These are phyloP conservation scores for Boehmeria nivea DNA, from an alignment of 306 rosid genomes.

Conservation along the genomic window DNA sequence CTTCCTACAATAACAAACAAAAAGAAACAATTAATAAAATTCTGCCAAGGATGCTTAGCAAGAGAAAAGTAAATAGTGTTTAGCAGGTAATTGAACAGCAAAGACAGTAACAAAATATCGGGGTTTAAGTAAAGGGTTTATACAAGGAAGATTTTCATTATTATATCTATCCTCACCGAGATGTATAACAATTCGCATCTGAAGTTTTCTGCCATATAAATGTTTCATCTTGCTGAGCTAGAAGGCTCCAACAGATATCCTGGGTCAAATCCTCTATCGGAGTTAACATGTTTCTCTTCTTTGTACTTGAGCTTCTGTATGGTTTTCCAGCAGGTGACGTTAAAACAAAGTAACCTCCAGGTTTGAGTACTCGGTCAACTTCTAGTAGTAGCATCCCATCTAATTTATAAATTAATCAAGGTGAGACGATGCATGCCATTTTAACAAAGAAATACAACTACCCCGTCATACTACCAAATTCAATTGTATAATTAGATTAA, in stretches of 20 bases:
- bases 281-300: slow-evolving; percentile 43
- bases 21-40: slow-evolving; percentile 8
- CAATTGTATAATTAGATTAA: not conserved
- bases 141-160: not conserved
- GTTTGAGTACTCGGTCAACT: slow-evolving; percentile 93
- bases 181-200: slow-evolving; percentile 59
- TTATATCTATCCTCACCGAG: slow-evolving; percentile 55
- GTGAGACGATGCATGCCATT: slow-evolving; percentile 10
- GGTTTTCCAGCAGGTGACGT: slow-evolving; percentile 70
- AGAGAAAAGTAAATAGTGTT: slow-evolving; percentile 10
- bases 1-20: slow-evolving; percentile 45
- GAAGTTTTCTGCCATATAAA: slow-evolving; percentile 89
- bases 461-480: not conserved
- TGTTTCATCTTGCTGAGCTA: slow-evolving; percentile 89
- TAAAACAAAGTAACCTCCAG: slow-evolving; percentile 96
- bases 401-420: slow-evolving; percentile 36
- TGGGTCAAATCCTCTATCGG: slow-evolving; percentile 65
- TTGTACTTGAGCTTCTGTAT: slow-evolving; percentile 48
- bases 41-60: slow-evolving; percentile 11
- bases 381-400: slow-evolving; percentile 80
- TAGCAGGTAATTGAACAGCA: slow-evolving; percentile 20
- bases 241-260: slow-evolving; percentile 83
- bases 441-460: not conserved
- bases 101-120: slow-evolving; percentile 7
- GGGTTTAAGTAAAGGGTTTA: not conserved